Evolutionary conservation across 768 basidiomycete genomes (phyloP).

Genomic region (Jaapia argillacea): DNA sequence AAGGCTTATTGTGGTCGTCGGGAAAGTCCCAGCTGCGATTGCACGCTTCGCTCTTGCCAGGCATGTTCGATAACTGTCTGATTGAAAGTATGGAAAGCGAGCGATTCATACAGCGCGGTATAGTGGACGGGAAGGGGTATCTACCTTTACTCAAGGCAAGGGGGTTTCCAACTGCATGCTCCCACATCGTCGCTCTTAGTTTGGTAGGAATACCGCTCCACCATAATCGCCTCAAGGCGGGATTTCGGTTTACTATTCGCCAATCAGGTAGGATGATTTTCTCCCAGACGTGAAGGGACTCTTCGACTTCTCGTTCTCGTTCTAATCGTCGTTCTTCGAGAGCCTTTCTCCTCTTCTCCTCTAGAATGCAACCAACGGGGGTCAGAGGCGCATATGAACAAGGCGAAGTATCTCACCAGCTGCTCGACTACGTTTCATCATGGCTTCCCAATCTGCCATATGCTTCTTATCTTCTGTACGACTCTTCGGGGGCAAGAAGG

Average conservation of each 20-base stretch:
- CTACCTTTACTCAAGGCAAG: slow-evolving; percentile 76
- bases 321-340: slow-evolving; percentile 50
- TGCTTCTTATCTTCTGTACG: slow-evolving; percentile 75
- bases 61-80: slow-evolving; percentile 68
- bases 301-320: slow-evolving; percentile 61
- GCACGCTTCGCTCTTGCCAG: slow-evolving; percentile 67
- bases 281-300: slow-evolving; percentile 69
- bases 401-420: slow-evolving; percentile 40
- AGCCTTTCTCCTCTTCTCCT: slow-evolving; percentile 60
- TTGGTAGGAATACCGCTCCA: slow-evolving; percentile 85
- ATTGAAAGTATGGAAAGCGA: slow-evolving; percentile 3
- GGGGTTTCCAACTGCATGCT: slow-evolving; percentile 75
- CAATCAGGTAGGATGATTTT: slow-evolving; percentile 75
- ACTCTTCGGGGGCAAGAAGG: slow-evolving; percentile 76
- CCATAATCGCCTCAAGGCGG: slow-evolving; percentile 64
- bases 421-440: slow-evolving; percentile 75
- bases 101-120: slow-evolving; percentile 1
- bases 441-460: slow-evolving; percentile 74
- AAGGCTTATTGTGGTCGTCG: slow-evolving; percentile 43
- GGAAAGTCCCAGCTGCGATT: slow-evolving; percentile 54
- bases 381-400: slow-evolving; percentile 4
- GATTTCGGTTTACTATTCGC: slow-evolving; percentile 60
- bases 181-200: slow-evolving; percentile 74
- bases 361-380: slow-evolving; percentile 22
- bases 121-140: slow-evolving; percentile 5